Conservation (phyloP, 2,329 filamentous ascomycete genomes). For the Elsinoe australis region DNA sequence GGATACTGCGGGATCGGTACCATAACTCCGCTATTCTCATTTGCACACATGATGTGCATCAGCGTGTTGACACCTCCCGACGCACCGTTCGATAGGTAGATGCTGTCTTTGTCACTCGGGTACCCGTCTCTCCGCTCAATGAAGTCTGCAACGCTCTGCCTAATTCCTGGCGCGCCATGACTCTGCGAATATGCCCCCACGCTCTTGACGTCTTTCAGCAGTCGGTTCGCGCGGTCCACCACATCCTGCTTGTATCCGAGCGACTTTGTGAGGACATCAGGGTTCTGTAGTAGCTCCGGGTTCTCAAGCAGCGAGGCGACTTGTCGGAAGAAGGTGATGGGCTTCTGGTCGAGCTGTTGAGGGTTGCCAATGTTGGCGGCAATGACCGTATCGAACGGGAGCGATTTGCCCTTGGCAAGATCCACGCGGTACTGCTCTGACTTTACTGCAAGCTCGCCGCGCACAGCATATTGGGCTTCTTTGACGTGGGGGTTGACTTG, state of each 20-base stretch:
- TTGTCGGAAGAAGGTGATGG: constrained; percentile 97
- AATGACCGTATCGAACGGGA: constrained; percentile 37
- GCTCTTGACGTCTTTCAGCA: constrained; percentile 76
- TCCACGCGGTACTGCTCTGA: constrained; percentile 81
- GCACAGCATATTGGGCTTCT: constrained; percentile 89
- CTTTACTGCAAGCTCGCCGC: constrained; percentile 88
- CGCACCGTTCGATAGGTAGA: constrained; percentile 87
- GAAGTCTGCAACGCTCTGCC: constrained; percentile 84
- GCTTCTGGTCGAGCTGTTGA: constrained; percentile 97
- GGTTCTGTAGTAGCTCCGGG: constrained; percentile 72
- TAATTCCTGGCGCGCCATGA: constrained; percentile 76
- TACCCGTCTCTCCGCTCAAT: constrained; percentile 86
- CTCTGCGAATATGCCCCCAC: constrained; percentile 96
- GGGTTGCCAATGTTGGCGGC: constrained; percentile 98
- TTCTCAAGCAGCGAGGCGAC: constrained; percentile 90
- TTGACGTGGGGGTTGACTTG: constrained; percentile 91
- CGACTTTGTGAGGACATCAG: constrained; percentile 64
- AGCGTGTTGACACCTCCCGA: constrained; percentile 93
- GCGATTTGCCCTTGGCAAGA: constrained; percentile 43
- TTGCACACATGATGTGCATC: constrained; percentile 77
- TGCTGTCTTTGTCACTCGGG: constrained; percentile 67
- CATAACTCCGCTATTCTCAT: constrained; percentile 70
- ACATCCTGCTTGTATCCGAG: constrained; percentile 89
- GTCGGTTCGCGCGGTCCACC: constrained; percentile 69
- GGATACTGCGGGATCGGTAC: constrained; percentile 97